Conservation (phyloP, 192 early-diverging fungal genomes). For the Rhizoclosmatium globosum region DNA sequence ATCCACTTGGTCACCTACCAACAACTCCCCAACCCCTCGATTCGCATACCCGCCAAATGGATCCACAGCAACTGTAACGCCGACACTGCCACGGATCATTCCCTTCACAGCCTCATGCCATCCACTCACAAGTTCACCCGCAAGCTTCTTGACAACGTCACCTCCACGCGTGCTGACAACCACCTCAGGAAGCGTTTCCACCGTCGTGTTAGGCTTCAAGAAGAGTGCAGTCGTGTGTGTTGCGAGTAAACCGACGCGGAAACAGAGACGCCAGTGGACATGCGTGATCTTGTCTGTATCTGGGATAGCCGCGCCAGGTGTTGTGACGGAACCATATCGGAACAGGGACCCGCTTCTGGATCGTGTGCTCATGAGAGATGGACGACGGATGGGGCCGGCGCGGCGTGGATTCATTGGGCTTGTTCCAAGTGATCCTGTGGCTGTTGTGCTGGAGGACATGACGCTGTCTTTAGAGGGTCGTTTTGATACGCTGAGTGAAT, state of each 20-base stretch:
- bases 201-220: neutral
- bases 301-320: neutral
- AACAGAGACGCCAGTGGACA: slow-evolving; percentile 21
- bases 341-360: neutral
- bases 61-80: slow-evolving; percentile 17
- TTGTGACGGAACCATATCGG: neutral
- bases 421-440: slow-evolving; percentile 8
- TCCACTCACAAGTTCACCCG: slow-evolving; percentile 12
- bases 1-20: neutral
- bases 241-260: slow-evolving; percentile 9
- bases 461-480: neutral
- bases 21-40: neutral
- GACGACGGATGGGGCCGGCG: neutral
- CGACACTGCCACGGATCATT: slow-evolving; percentile 19
- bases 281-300: slow-evolving; percentile 5
- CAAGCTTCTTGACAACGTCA: neutral
- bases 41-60: neutral
- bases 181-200: neutral
- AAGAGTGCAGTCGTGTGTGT: slow-evolving; percentile 22
- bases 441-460: neutral
- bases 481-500: neutral
- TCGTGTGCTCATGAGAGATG: slow-evolving; percentile 9
- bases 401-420: neutral
- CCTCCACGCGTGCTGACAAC: neutral
- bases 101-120: slow-evolving; percentile 19